Evolutionary conservation across 2,329 filamentous ascomycete species (phyloP).

Genomic region (Cyphellophora attinorum): DNA sequence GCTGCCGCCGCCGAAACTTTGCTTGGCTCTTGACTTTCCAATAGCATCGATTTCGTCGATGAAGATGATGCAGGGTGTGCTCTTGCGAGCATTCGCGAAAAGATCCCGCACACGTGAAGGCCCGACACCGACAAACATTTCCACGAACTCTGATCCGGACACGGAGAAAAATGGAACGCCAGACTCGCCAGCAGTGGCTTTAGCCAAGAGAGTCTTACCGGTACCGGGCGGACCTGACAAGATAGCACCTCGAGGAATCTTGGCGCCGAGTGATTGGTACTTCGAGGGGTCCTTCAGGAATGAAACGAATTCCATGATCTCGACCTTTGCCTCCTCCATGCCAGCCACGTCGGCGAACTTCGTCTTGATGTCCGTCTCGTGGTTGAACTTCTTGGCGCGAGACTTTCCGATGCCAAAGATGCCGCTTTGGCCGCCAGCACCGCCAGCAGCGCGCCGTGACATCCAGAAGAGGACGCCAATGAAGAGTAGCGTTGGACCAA

Average conservation of each 20-base stretch:
- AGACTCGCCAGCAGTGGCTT: conserved; percentile 94
- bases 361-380: conserved; percentile 90
- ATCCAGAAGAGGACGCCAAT: conserved; percentile 75
- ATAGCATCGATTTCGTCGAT: conserved; percentile 99
- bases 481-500: conserved; percentile 79
- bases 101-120: conserved; percentile 90
- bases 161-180: conserved; percentile 97
- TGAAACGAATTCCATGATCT: conserved; percentile 99
- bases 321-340: conserved; percentile 94
- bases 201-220: conserved; percentile 93
- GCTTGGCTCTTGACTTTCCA: conserved; percentile 77
- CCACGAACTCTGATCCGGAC: conserved; percentile 96
- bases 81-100: conserved; percentile 90
- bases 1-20: conserved; percentile 79
- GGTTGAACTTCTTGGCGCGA: conserved; percentile 93
- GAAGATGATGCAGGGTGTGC: conserved; percentile 96
- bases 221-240: conserved; percentile 96
- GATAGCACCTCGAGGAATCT: conserved; percentile 94
- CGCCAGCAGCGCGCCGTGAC: conserved; percentile 62
- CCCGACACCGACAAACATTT: conserved; percentile 99
- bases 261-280: conserved; percentile 89
- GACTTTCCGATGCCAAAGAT: conserved; percentile 96
- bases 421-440: conserved; percentile 57
- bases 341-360: conserved; percentile 96
- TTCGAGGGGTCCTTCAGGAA: conserved; percentile 90